Base-by-base conservation (phyloP, 164 flowering plant species). In the Euptelea pleiosperma region DNA sequence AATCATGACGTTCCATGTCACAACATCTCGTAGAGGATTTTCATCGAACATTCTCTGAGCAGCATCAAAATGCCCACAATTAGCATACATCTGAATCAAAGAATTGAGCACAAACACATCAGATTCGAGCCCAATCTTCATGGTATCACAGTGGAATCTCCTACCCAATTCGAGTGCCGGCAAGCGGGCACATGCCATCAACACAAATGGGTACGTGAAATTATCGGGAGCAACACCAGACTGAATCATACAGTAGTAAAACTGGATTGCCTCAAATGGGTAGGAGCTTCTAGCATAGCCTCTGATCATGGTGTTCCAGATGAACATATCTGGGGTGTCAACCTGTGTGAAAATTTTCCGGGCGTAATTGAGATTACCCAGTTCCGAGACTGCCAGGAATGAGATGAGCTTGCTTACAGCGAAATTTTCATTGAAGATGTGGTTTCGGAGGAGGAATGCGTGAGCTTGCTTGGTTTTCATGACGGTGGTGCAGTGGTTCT, bases 1-100 rank as follows among this genome's bases (percentile, higher is more conserved):
- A 45, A 66, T 58, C 60, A 70, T 61, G n/a, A 64, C 64, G 26
- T 68, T 66, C 74, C 74, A 65, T 18, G 74, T 61, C n/a, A 60
- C 70, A 29, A 53, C 55, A 59, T 66, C 70, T 46, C 70, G 21
- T 11, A 19, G 45, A 28, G 70, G 54, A 35, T 8, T 59, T 29
- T 45, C 60, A 66, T 59, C 70, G 30, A 66, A 66, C 64, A 66
- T 19, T n/a, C 2, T 53, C 4, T 5, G 40, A 22, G 64, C 64
- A 9, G 14, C 37, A n/a, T 60, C 55, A 24, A 45, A 60, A 14
- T 11, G 47, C 15, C 35, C 26, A 31, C 40, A 56, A 28, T 35
- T 33, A 3, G 34, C 52, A 35, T 53, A 67, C 62, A 67, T 25
- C 12, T 61, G 52, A 30, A 67, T 55, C 58, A 67, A 25, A 21